phyloP scores from a whole-genome alignment of 768 basidiomycete genomes.

The Mycena haematopus region DNA sequence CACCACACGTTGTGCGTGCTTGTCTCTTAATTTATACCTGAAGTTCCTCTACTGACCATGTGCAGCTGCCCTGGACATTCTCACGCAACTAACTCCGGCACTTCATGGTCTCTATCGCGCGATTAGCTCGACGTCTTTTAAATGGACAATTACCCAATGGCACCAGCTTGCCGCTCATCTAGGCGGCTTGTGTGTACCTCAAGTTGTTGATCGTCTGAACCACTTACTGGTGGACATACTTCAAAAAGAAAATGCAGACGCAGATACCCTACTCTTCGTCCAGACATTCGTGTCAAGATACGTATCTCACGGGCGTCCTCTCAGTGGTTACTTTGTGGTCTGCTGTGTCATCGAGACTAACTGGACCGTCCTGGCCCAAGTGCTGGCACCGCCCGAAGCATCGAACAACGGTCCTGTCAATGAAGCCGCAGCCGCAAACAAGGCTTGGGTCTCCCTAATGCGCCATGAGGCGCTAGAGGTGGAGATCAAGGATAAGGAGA shows the following conservation, averaged over 20 bases:
- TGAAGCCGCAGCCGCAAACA: slow-evolving; percentile 86
- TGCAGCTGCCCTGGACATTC: slow-evolving; percentile 65
- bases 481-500: slow-evolving; percentile 45
- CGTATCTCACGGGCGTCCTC: slow-evolving; percentile 73
- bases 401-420: slow-evolving; percentile 40
- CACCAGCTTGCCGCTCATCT: slow-evolving; percentile 57
- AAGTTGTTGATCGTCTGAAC: slow-evolving; percentile 76
- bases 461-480: slow-evolving; percentile 54
- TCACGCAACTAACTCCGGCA: slow-evolving; percentile 80
- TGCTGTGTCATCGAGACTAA: slow-evolving; percentile 87
- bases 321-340: slow-evolving; percentile 88
- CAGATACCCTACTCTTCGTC: slow-evolving; percentile 60
- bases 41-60: slow-evolving; percentile 9
- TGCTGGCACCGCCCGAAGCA: slow-evolving; percentile 46
- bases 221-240: slow-evolving; percentile 69
- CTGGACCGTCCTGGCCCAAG: slow-evolving; percentile 86
- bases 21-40: background rate
- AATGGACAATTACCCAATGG: slow-evolving; percentile 78
- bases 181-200: slow-evolving; percentile 65
- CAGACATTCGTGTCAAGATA: slow-evolving; percentile 80
- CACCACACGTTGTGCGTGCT: slow-evolving; percentile 56
- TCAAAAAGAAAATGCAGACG: slow-evolving; percentile 57
- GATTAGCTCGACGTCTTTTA: slow-evolving; percentile 77
- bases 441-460: slow-evolving; percentile 77
- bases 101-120: slow-evolving; percentile 90